Base-by-base conservation (phyloP, 345 rosid species). In the Kandelia obovata region DNA sequence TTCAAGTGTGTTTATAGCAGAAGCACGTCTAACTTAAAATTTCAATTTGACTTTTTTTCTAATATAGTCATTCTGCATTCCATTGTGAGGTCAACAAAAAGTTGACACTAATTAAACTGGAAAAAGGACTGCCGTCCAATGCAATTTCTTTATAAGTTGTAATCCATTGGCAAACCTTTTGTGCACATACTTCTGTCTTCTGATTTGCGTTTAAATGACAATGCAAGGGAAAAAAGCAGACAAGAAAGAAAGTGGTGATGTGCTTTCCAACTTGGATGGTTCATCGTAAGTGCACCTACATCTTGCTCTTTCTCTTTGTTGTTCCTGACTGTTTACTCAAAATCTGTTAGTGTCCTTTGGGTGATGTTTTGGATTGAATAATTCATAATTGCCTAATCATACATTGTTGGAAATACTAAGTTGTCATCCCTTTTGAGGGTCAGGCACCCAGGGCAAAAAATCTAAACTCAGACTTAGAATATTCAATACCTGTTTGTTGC, bases 221-320 rank as follows among this genome's bases (percentile, higher is more conserved):
- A 73, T 74, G 84, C 73, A 82, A 95, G 97, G 93, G 78, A 92
- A 88, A 79, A 90, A 87, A 81, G 78, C 78, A 52, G 97, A 95
- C 82, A 95, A 92, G 89, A 93, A 89, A 80, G 99, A 92, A 76
- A 80, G 89, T 19, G 96, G 92, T 25, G 96, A 92, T 75, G 74
- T 79, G 81, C 88, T 91, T 57, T 87, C 95, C 77, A 87, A 82
- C 73, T 71, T 88, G 84, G 99, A 95, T 77, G 96, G 99, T 76
- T 87, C 99, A 72, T 85, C 96, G 99, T 92, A 88, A 75, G 99
- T 86, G 69, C 58, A 75, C 15, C 66, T 67, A 39, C 57, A 58
- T 17, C 71, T 37, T 67, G 53, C 51, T 62, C 71, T 52, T 62
- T 52, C 58, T 63, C 61, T 64, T 60, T 0, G 17, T 25, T 21